These are phyloP conservation scores for Termitomyces sp. DNA, from an alignment of 768 basidiomycete genomes.

Conservation along the genomic window DNA sequence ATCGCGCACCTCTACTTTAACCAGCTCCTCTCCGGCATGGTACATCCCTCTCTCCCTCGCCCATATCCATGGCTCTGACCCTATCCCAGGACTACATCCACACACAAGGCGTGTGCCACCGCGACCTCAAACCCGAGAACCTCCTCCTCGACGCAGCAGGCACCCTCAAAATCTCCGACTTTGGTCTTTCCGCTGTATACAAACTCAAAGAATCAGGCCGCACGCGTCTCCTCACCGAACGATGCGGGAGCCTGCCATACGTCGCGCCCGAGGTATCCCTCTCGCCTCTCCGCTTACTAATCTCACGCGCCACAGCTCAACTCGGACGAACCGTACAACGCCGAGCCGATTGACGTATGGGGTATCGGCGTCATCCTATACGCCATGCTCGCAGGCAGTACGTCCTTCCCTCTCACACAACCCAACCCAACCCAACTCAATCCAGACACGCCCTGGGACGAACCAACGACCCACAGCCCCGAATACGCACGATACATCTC, in stretches of 20 bases:
- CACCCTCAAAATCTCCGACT: slow-evolving; percentile 90
- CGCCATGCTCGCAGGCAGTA: slow-evolving; percentile 87
- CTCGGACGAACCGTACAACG: slow-evolving; percentile 63
- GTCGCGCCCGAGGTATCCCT: slow-evolving; percentile 9
- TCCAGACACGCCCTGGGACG: slow-evolving; percentile 96
- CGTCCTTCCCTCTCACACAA: background rate
- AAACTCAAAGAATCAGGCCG: slow-evolving; percentile 77
- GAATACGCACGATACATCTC: slow-evolving; percentile 77
- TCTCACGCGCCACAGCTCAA: slow-evolving; percentile 48
- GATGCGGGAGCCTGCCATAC: slow-evolving; percentile 11
- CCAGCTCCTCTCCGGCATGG: slow-evolving; percentile 82
- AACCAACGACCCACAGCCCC: slow-evolving; percentile 72
- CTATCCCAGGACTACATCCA: slow-evolving; percentile 75
- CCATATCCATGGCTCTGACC: background rate
- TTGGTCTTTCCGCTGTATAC: slow-evolving; percentile 89
- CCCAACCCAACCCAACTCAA: background rate
- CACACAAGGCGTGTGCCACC: slow-evolving; percentile 85
- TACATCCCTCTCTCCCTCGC: slow-evolving; percentile 24
- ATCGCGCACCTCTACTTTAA: slow-evolving; percentile 88
- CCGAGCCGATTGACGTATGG: slow-evolving; percentile 96
- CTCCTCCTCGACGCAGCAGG: slow-evolving; percentile 81
- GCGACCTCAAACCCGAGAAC: slow-evolving; percentile 97
- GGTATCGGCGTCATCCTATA: slow-evolving; percentile 93
- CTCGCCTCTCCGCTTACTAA: background rate
- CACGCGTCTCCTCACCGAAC: slow-evolving; percentile 57